Conservation (phyloP, 2,329 filamentous ascomycete genomes). For the Ceratocystis albifundus region DNA sequence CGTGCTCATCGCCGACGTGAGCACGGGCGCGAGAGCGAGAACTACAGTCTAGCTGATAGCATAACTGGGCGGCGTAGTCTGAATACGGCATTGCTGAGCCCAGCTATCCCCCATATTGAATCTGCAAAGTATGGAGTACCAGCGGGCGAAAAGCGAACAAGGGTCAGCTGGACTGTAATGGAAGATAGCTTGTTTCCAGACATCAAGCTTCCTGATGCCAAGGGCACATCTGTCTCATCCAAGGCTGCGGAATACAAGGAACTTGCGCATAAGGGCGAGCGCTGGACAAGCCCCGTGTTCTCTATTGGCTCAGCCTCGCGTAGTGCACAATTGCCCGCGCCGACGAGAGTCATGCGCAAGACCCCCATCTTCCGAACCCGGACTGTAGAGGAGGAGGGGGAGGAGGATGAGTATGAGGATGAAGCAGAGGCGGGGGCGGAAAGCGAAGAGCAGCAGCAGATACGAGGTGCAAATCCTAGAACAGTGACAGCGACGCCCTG, state of each 20-base stretch:
- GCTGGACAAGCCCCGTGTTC: constrained; percentile 93
- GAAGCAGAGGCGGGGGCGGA: neutral
- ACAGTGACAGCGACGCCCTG: neutral
- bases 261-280: constrained; percentile 73
- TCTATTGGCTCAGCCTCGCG: constrained; percentile 66
- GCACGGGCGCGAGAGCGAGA: constrained; percentile 7
- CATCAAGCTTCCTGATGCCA: constrained; percentile 60
- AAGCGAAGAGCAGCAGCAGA: neutral
- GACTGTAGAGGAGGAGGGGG: neutral
- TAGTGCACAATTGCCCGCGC: constrained; percentile 58
- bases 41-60: neutral
- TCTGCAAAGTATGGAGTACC: neutral
- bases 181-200: constrained; percentile 83
- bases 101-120: neutral
- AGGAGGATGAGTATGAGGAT: neutral
- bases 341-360: constrained; percentile 35
- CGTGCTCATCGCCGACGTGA: constrained; percentile 8
- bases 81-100: neutral
- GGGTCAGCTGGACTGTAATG: constrained; percentile 28
- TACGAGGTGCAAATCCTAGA: too few relatives aligned
- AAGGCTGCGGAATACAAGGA: constrained; percentile 93
- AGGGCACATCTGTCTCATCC: constrained; percentile 51
- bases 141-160: constrained; percentile 35
- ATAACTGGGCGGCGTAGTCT: neutral
- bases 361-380: neutral